Base-by-base conservation (phyloP, 768 basidiomycete species). In the Dentipellis sp. region DNA sequence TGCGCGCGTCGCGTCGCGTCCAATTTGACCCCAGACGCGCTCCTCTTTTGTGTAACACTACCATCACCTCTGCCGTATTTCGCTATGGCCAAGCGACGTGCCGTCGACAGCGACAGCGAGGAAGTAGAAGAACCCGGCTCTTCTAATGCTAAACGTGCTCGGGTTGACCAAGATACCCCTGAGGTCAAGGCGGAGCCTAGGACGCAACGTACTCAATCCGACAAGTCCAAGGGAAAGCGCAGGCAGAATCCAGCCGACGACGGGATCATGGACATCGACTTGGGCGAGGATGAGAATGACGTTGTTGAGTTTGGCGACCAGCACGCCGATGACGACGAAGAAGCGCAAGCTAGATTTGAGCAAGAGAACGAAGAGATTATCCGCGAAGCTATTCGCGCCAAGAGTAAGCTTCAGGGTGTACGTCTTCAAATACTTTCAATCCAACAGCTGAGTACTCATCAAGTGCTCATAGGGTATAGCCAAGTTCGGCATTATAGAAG, bases 401-500 rank as follows among this genome's bases (percentile, higher is more conserved):
- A 68, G 58, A 68, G 65, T 52, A 72, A 68, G 56, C 72, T 62
- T 67, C 76, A 71, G 19, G 81, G 82, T 11, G 80, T 79, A 62
- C 54, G 78, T 69, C 23, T 39, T 58, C 7, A 22, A 49, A 60
- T 46, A 8, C 40, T 42, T 42, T 9, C 3, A 42, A 19, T 14
- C 40, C 40, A 14, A 29, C 4, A 3, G 40, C 9, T 3, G 40
- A 14, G 14, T 19, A 4, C 38, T 54, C 47, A 42, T 21, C 46
- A 9, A 29, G 50, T 5, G 21, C 34, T 3, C 9, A 23, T 61
- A 95, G 93, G 79, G 76, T 12, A 75, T 90, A 48, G 90, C 94
- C 5, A 86, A 94, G 52, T 81, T 86, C 63, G 95, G 94, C 4
- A 85, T 97, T 61, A 89, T 97, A 58, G 87, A 91, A 63, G 76